Conservation (phyloP, 2,329 filamentous ascomycete species). For the Apiospora koreana region DNA sequence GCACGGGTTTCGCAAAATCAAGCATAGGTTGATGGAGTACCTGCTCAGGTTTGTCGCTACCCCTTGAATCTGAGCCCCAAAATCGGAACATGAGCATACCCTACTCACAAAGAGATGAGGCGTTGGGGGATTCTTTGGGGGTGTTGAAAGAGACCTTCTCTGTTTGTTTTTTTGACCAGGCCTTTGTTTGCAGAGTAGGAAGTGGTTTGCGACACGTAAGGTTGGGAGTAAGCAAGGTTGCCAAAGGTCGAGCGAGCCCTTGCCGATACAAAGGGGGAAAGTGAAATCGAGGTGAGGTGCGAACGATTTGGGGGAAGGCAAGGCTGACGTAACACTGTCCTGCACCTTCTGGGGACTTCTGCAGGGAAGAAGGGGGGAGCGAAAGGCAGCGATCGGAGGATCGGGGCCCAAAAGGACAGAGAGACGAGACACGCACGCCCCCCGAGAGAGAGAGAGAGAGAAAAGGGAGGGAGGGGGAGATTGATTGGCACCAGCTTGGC, state of each 20-base stretch:
- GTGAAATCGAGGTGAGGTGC: slow-evolving; percentile 23
- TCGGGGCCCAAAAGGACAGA: slow-evolving; percentile 14
- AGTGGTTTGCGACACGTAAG: background rate
- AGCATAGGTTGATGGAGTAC: slow-evolving; percentile 40
- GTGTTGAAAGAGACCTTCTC: slow-evolving; percentile 2
- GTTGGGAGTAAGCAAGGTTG: slow-evolving; percentile 10
- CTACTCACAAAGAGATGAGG: slow-evolving; percentile 23
- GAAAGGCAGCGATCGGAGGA: slow-evolving; percentile 16
- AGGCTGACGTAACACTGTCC: slow-evolving; percentile 34
- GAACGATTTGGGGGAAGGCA: slow-evolving; percentile 25
- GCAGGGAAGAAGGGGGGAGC: slow-evolving; percentile 12
- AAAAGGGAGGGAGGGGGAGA: background rate
- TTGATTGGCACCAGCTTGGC: slow-evolving; percentile 9
- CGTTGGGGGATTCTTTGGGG: slow-evolving; percentile 15
- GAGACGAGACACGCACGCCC: slow-evolving; percentile 6
- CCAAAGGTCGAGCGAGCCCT: slow-evolving; percentile 10
- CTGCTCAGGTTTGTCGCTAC: slow-evolving; percentile 53
- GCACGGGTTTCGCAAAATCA: slow-evolving; percentile 34
- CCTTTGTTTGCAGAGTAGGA: slow-evolving; percentile 11
- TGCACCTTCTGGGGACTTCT: slow-evolving; percentile 16
- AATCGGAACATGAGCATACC: slow-evolving; percentile 62
- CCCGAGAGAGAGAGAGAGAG: no score
- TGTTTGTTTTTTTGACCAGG: background rate
- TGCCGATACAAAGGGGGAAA: slow-evolving; percentile 21
- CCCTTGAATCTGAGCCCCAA: slow-evolving; percentile 59